These are phyloP conservation scores for Lachancea cidri DNA, from an alignment of 805 yeast genomes.

Conservation along the genomic window DNA sequence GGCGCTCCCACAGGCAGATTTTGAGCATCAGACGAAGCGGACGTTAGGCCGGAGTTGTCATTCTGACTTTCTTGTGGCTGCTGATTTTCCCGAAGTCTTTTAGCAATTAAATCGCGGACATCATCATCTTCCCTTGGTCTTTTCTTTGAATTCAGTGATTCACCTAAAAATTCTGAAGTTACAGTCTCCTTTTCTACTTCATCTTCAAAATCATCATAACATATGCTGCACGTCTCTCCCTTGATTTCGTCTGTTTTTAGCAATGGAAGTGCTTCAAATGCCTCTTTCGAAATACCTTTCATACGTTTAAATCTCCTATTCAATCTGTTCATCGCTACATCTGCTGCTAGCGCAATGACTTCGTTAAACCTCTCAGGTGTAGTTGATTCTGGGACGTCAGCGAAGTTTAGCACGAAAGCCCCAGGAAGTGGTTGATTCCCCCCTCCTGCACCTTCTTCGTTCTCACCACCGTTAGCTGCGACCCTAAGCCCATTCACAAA, in stretches of 20 bases:
- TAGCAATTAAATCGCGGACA: background rate
- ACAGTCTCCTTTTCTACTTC: conserved; percentile 13
- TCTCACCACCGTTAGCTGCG: conserved; percentile 1
- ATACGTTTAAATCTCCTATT: conserved; percentile 44
- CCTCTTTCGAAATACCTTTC: conserved; percentile 48
- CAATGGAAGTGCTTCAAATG: conserved; percentile 47
- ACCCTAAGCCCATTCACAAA: conserved; percentile 15
- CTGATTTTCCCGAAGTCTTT: background rate
- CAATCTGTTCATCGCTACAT: conserved; percentile 61
- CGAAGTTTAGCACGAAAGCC: conserved; percentile 56
- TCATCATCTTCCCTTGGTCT: conserved; percentile 25
- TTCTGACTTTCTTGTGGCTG: background rate
- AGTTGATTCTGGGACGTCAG: conserved; percentile 56
- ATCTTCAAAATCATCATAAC: conserved; percentile 50
- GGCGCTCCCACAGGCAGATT: background rate
- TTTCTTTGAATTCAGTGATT: conserved; percentile 13
- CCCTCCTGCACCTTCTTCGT: conserved; percentile 3
- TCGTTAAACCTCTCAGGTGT: conserved; percentile 58
- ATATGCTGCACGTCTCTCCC: conserved; percentile 51
- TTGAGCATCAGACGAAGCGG: background rate
- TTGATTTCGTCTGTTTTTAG: conserved; percentile 30
- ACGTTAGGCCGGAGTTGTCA: conserved; percentile 3
- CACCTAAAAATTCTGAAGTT: conserved; percentile 3
- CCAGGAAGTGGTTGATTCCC: conserved; percentile 31
- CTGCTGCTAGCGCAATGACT: conserved; percentile 61